phyloP scores from a whole-genome alignment of 306 rosid species.

The Echinosophora koreensis region DNA sequence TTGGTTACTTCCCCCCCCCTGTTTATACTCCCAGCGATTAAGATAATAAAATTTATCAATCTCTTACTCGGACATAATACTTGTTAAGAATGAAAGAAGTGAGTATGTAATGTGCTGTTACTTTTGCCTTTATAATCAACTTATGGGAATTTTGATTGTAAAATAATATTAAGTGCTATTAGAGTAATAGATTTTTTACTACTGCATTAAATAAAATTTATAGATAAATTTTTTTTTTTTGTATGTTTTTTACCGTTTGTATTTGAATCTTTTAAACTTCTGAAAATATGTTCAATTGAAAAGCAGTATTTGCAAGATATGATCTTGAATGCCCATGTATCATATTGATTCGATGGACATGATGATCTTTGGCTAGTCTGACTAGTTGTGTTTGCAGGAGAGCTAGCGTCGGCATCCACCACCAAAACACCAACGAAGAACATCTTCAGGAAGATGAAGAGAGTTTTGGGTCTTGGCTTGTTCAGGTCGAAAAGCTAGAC shows the following conservation, averaged over 20 bases:
- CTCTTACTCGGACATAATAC: not conserved
- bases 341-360: not conserved
- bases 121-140: not conserved
- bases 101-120: not conserved
- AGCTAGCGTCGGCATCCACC: constrained; percentile 1
- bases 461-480: constrained; percentile 48
- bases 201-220: not conserved
- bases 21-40: not conserved
- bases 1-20: not conserved
- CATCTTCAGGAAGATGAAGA: constrained; percentile 52
- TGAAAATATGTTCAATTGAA: not conserved
- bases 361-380: not conserved
- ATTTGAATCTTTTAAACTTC: not conserved
- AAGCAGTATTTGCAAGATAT: not conserved
- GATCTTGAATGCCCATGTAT: not conserved
- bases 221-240: not conserved
- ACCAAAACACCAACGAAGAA: not conserved
- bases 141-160: not conserved
- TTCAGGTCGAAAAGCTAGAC: constrained; percentile 47
- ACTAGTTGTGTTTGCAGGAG: constrained; percentile 43
- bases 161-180: not conserved
- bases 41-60: not conserved
- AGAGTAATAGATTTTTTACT: not conserved
- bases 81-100: not conserved
- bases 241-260: not conserved